Base-by-base conservation (phyloP, 371 early-diverging fungal genomes). In the Mucor irregularis region DNA sequence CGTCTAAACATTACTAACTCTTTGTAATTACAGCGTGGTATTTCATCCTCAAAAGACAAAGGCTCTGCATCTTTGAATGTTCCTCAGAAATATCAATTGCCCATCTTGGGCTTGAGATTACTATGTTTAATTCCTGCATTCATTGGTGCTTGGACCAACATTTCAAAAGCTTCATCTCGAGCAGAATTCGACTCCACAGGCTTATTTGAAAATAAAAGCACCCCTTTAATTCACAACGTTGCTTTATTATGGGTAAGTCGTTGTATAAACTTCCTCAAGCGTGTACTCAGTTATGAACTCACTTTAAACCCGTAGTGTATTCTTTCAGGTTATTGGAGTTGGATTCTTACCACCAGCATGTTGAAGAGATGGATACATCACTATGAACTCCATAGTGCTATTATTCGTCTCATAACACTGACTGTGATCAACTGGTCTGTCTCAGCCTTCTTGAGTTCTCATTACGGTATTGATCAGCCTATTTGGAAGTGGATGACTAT, bases 401-500 rank as follows among this genome's bases (percentile, higher is more conserved):
- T 86, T 25, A 78, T 86, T 33, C 82, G 86, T 0, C 68, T 84
- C 14, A 76, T 83, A 28, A 83, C 86, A 4, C 64, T 86, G 26
- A 80, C 68, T 14, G 78, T 80, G 40, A 78, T 86, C 53, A 82
- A 69, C 52, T 84, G 86, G 83, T 78, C 81, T 1, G 73, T 83
- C 1, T 75, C 81, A 22, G 78, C 78, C 19, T 83, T 73, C 57
- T 62, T 78, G 26, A 71, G 60, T n/a, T 78, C 78, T 8, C 66
- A 71, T 29, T 82, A 78, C 69, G 84, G 84, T 10, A 68, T 62
- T 5, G 82, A 83, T 61, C 74, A 83, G 24, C 84, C 84, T 13
- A 70, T 82, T 40, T 81, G 83, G 82, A 71, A 78, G 14, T 86
- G 86, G 84, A 83, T 86, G 77, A 74, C 76, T 10, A 70, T 76